Conservation (phyloP, 768 basidiomycete species). For the Udeniomyces megalosporus region DNA sequence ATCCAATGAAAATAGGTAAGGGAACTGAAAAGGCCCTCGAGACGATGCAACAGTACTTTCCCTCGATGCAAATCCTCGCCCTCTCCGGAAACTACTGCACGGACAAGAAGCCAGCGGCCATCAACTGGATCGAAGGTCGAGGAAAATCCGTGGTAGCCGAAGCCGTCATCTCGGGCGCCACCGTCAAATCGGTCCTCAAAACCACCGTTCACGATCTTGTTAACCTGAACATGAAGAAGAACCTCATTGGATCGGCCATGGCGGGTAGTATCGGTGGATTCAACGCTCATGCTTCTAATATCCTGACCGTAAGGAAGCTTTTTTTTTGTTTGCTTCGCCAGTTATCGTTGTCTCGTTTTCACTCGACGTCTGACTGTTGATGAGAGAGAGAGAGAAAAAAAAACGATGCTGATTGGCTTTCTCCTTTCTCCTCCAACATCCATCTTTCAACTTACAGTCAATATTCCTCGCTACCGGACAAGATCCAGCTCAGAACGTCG, state of each 20-base stretch:
- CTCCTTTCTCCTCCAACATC: not conserved
- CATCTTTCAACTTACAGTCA: slow-evolving; percentile 32
- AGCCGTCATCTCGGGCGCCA: slow-evolving; percentile 72
- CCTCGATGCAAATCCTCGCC: slow-evolving; percentile 77
- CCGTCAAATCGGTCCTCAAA: slow-evolving; percentile 83
- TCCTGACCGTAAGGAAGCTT: slow-evolving; percentile 43
- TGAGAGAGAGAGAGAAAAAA: not conserved
- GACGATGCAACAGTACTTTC: slow-evolving; percentile 51
- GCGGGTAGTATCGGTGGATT: slow-evolving; percentile 95
- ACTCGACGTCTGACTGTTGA: not conserved
- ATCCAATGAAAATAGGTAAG: slow-evolving; percentile 39
- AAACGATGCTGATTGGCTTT: not conserved
- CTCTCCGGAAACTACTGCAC: slow-evolving; percentile 97
- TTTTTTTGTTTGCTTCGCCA: not conserved
- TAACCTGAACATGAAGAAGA: slow-evolving; percentile 92
- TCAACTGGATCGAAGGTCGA: slow-evolving; percentile 98
- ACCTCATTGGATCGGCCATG: slow-evolving; percentile 92
- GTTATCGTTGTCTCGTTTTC: not conserved
- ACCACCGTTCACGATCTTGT: slow-evolving; percentile 79
- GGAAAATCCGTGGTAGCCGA: slow-evolving; percentile 97
- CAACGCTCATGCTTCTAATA: slow-evolving; percentile 97
- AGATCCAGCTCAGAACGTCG: slow-evolving; percentile 98
- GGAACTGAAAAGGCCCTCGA: slow-evolving; percentile 91
- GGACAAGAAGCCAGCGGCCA: slow-evolving; percentile 98
- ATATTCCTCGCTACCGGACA: slow-evolving; percentile 92